phyloP scores from a whole-genome alignment of 257 asterid genomes.

The Prunella vulgaris region DNA sequence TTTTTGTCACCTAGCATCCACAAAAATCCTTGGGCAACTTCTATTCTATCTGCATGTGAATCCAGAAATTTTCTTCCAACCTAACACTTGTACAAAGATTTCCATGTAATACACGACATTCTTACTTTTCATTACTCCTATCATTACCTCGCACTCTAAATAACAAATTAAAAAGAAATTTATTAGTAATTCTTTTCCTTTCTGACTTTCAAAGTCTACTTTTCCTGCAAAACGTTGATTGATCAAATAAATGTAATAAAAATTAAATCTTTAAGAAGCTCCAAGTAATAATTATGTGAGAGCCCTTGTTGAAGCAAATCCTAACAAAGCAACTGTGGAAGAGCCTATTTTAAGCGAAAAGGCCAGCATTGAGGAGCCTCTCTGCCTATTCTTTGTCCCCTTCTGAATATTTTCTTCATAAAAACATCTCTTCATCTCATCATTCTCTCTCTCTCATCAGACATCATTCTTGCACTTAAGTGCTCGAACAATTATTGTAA shows the following conservation, averaged over 20 bases:
- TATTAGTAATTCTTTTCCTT: too few relatives aligned
- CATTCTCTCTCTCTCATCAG: neutral
- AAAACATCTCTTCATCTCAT: conserved; percentile 10
- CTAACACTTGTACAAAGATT: neutral
- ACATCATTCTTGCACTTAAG: conserved; percentile 31
- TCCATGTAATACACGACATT: neutral
- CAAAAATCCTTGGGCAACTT: conserved; percentile 8
- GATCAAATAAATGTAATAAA: neutral
- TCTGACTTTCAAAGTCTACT: too few relatives aligned
- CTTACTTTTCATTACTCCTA: neutral
- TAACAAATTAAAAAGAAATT: too few relatives aligned
- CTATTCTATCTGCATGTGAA: conserved; percentile 14
- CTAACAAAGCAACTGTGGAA: conserved; percentile 17
- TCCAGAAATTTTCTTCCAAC: neutral
- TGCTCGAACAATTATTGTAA: conserved; percentile 41
- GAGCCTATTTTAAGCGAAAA: conserved; percentile 39
- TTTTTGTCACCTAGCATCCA: conserved; percentile 21
- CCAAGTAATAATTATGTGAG: conserved; percentile 33
- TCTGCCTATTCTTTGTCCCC: conserved; percentile 19
- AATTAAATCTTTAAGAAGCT: neutral
- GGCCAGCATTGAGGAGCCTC: conserved; percentile 27
- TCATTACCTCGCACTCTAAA: neutral
- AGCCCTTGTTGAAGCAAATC: conserved; percentile 52
- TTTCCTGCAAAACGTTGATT: too few relatives aligned
- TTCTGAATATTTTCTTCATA: conserved; percentile 5